These are phyloP conservation scores for Amylocarpus encephaloides DNA, from an alignment of 2,329 filamentous ascomycete genomes.

Conservation along the genomic window DNA sequence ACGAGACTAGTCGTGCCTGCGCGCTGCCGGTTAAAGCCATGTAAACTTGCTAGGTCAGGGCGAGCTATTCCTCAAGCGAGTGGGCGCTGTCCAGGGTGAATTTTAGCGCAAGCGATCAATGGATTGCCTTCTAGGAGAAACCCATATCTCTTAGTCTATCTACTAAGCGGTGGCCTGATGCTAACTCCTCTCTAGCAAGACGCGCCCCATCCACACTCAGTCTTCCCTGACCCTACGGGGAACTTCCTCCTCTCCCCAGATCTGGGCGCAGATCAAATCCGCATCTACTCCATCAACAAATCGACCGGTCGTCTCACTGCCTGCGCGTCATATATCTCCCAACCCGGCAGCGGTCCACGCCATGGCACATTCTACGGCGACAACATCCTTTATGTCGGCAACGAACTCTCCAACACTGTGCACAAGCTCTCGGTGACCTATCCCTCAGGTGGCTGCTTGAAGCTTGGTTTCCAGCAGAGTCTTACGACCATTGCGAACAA, in stretches of 20 bases:
- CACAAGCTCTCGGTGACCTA: conserved; percentile 35
- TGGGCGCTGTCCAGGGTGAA: too few species aligned
- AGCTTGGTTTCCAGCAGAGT: conserved; percentile 40
- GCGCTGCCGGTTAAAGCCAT: too few species aligned
- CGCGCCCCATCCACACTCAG: conserved; percentile 43
- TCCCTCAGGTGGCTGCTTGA: conserved; percentile 37
- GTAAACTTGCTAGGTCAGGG: too few species aligned
- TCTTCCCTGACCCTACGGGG: conserved; percentile 45
- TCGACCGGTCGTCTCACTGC: conserved; percentile 34
- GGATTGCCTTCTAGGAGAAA: too few species aligned
- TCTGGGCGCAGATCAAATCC: conserved; percentile 43
- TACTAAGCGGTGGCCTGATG: too few species aligned
- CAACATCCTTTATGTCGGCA: conserved; percentile 36
- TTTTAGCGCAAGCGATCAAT: too few species aligned
- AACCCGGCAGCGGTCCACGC: conserved; percentile 42
- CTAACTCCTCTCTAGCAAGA: conserved; percentile 32
- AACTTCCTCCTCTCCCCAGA: conserved; percentile 44
- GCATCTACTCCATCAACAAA: conserved; percentile 40
- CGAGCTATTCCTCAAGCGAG: too few species aligned
- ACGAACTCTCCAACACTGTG: conserved; percentile 40
- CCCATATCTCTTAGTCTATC: too few species aligned
- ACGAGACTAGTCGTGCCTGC: too few species aligned
- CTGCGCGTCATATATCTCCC: conserved; percentile 31
- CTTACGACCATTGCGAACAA: conserved; percentile 42
- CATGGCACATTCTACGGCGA: conserved; percentile 41